phyloP scores from a whole-genome alignment of 2,329 filamentous ascomycete genomes.

The Chaetomiaceae sp. region DNA sequence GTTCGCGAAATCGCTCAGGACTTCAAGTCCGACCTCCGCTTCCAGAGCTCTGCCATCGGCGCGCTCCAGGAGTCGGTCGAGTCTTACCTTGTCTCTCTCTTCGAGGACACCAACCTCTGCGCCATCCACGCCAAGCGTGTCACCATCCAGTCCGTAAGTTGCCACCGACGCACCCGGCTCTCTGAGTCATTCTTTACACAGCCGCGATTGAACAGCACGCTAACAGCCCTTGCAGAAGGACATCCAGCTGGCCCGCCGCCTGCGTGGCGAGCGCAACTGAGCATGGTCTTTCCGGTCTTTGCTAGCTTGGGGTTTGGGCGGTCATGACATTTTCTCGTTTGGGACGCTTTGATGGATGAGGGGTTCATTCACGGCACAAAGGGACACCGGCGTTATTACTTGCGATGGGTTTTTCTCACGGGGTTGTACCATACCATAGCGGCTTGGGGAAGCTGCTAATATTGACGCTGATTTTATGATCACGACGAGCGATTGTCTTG shows the following conservation, averaged over 20 bases:
- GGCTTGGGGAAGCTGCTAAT: conserved; percentile 26
- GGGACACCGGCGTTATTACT: conserved; percentile 37
- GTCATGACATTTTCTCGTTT: conserved; percentile 25
- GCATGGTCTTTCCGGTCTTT: conserved; percentile 28
- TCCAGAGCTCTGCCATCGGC: conserved; percentile 97
- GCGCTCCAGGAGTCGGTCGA: conserved; percentile 98
- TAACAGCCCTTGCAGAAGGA: conserved; percentile 60
- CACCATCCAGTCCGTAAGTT: conserved; percentile 72
- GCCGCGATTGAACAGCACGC: conserved; percentile 18
- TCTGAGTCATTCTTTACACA: not conserved
- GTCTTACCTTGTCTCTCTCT: conserved; percentile 96
- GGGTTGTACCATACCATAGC: conserved; percentile 36
- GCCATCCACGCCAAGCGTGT: conserved; percentile 99
- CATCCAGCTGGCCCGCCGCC: conserved; percentile 91
- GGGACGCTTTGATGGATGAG: conserved; percentile 25
- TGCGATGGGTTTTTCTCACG: conserved; percentile 32
- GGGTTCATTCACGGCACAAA: conserved; percentile 31
- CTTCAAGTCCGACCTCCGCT: conserved; percentile 91
- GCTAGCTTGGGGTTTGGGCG: conserved; percentile 29
- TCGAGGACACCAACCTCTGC: conserved; percentile 97
- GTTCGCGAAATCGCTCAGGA: conserved; percentile 93
- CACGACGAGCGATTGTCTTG: conserved; percentile 5
- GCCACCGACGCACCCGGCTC: conserved; percentile 1
- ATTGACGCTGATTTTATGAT: conserved; percentile 21
- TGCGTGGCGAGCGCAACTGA: conserved; percentile 90